Percentiles rank a stretch among this genome's conserved stretches.
phyloP scores from a whole-genome alignment of 371 early-diverging fungal species.

The Dichotomocladium elegans region DNA sequence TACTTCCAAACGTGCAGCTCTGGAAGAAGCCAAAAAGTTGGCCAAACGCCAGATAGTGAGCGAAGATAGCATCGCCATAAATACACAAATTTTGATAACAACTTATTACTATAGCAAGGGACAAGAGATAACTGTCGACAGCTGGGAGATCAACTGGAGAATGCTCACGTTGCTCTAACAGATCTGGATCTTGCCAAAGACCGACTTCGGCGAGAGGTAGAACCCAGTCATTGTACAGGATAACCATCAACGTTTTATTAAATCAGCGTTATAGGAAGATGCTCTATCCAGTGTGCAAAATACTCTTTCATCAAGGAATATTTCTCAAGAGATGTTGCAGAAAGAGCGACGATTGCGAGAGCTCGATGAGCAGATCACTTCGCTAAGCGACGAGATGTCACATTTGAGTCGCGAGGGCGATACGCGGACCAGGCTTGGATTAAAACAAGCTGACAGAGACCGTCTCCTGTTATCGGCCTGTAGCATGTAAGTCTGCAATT shows the following conservation, averaged over 20 bases:
- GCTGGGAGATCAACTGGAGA: slow-evolving; percentile 15
- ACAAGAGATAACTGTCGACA: slow-evolving; percentile 5
- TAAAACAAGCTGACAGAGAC: slow-evolving; percentile 47
- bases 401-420: slow-evolving; percentile 52
- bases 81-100: not conserved
- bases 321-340: slow-evolving; percentile 6
- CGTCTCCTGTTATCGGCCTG: slow-evolving; percentile 26
- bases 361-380: slow-evolving; percentile 25
- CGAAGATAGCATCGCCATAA: not conserved
- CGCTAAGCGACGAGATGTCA: slow-evolving; percentile 46
- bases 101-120: slow-evolving; percentile 5
- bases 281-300: not conserved
- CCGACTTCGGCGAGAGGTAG: slow-evolving; percentile 8
- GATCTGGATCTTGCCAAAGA: slow-evolving; percentile 14
- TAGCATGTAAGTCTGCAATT: slow-evolving; percentile 10
- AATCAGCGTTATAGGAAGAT: slow-evolving; percentile 1
- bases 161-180: slow-evolving; percentile 1
- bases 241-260: not conserved
- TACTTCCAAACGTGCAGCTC: slow-evolving; percentile 13
- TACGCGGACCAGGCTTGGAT: slow-evolving; percentile 51
- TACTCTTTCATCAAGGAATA: not conserved
- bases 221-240: not conserved
- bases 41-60: slow-evolving; percentile 16
- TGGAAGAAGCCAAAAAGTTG: slow-evolving; percentile 14
- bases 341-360: slow-evolving; percentile 23